phyloP scores from a whole-genome alignment of 352 stramenopile species.

The Globisporangium nodosum region DNA sequence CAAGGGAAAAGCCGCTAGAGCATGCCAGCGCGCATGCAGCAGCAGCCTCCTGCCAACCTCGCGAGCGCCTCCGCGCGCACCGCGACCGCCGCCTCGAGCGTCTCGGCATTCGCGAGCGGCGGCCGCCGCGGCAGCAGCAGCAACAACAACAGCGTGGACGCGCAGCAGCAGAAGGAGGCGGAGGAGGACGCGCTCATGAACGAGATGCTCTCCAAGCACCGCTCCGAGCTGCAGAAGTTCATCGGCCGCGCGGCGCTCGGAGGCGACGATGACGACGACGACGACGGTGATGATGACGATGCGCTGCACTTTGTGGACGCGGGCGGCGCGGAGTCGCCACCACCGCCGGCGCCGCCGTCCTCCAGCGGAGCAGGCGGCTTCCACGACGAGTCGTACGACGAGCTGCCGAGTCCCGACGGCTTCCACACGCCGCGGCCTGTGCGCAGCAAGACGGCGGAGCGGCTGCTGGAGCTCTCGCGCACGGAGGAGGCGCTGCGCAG shows the following conservation, averaged over 20 bases:
- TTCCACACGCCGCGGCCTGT: slow-evolving; percentile 33
- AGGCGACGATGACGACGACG: slow-evolving; percentile 17
- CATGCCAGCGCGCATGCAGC: neutral
- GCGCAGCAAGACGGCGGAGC: slow-evolving; percentile 32
- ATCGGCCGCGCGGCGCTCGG: slow-evolving; percentile 19
- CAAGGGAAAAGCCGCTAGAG: neutral
- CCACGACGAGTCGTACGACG: slow-evolving; percentile 19
- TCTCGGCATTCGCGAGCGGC: neutral
- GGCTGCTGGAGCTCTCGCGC: slow-evolving; percentile 42
- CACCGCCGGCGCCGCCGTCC: slow-evolving; percentile 12
- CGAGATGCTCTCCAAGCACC: slow-evolving; percentile 49
- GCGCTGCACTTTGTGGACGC: slow-evolving; percentile 6
- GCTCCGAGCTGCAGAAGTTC: slow-evolving; percentile 44
- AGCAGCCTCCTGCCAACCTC: neutral
- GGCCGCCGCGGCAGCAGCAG: neutral
- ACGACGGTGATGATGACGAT: slow-evolving; percentile 11
- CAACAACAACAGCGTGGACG: slow-evolving; percentile 7
- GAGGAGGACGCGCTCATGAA: slow-evolving; percentile 47
- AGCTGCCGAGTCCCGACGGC: slow-evolving; percentile 12
- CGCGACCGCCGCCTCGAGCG: neutral
- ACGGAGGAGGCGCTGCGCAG: slow-evolving; percentile 37
- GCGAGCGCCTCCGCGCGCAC: neutral
- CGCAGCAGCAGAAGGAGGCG: slow-evolving; percentile 28
- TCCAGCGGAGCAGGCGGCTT: slow-evolving; percentile 1
- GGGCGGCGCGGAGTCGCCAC: slow-evolving; percentile 17